Evolutionary conservation across 495 filamentous ascomycete genomes (phyloP), one percentile per base, ranked within the genome.

Genomic region (Aspergillus cavernicola): DNA sequence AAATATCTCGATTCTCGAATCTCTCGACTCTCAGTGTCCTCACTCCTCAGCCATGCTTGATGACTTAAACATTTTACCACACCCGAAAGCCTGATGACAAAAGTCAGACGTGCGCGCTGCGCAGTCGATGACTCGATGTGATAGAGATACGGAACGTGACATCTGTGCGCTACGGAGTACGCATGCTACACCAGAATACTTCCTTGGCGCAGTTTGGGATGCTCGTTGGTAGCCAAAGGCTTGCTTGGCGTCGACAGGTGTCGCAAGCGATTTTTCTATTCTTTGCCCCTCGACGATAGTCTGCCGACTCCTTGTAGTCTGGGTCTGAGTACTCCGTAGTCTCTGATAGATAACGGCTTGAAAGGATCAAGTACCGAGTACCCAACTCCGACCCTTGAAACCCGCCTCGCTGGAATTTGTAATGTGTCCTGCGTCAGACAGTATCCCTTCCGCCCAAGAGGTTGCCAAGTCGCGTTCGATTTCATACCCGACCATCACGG

Each of bases 401-500:
- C 20, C 44, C 44, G 44, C 44, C 16, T 47, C 44, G 44, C 44
- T 47, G 44, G 44, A 47, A 47, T 47, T 47, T 47, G 29, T 23
- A 23, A 18, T 22, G 11, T 22, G 31, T 23, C 16, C 2, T 46
- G 18, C 3, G n/a, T n/a, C n/a, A n/a, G n/a, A 40, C 16, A 1
- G 38, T 10, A 19, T 23, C 18, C 8, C 12, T 33, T 31, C 19
- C 18, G 44, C 31, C 44, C 44, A 36, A 35, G 31, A 24, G 3
- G 36, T 12, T 16, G 56, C 56, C 56, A 59, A 59, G 56, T 7
- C 24, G 18, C 28, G 11, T 35, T 39, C 19, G 19, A 22, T 50
- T 59, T 41, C 28, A 46, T 40, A 54, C 33, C 24, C 45, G 28
- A 50, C 51, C 12, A 54, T 32, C 40, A 32, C 50, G 46, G 56